Percentiles rank a stretch among this genome's conserved stretches.
These are phyloP conservation scores for Endocalyx cinctus DNA, from an alignment of 2,329 filamentous ascomycete species.

Conservation along the genomic window DNA sequence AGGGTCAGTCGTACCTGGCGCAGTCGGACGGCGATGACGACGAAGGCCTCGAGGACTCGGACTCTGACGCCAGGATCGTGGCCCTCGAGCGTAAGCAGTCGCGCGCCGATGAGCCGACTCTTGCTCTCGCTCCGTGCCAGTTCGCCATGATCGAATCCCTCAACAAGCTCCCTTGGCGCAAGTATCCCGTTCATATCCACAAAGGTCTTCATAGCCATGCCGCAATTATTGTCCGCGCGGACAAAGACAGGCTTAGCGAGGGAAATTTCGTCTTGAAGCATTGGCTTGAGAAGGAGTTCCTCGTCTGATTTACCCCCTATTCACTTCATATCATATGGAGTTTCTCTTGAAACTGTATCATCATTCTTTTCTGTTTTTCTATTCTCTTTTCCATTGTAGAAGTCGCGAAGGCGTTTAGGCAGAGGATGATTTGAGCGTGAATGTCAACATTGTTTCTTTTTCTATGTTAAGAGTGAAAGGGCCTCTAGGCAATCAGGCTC, in stretches of 20 bases:
- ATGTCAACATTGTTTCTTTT: too few relatives aligned
- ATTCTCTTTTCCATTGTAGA: too few relatives aligned
- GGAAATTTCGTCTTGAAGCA: constrained; percentile 74
- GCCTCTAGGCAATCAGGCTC: too few relatives aligned
- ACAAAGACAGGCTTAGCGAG: constrained; percentile 65
- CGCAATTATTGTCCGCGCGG: constrained; percentile 77
- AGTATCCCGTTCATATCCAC: constrained; percentile 69
- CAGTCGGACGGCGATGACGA: constrained; percentile 48
- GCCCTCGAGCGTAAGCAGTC: constrained; percentile 34
- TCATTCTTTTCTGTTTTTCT: too few relatives aligned
- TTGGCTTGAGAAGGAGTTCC: constrained; percentile 74
- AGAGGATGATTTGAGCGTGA: too few relatives aligned
- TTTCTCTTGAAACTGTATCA: too few relatives aligned
- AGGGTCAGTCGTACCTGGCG: constrained; percentile 67
- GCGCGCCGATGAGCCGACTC: constrained; percentile 53
- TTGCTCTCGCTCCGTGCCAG: constrained; percentile 75
- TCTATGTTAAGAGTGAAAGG: too few relatives aligned
- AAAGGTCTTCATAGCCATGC: constrained; percentile 80
- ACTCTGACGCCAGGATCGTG: constrained; percentile 36
- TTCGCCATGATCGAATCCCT: constrained; percentile 80
- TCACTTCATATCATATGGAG: too few relatives aligned
- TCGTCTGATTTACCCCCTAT: too few relatives aligned
- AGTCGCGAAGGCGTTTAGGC: too few relatives aligned
- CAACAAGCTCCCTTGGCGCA: constrained; percentile 60
- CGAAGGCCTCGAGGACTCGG: constrained; percentile 27